Evolutionary conservation across 2,329 filamentous ascomycete species (phyloP), one percentile per base, ranked within the genome.

Genomic region (Paecilomyces variotii): DNA sequence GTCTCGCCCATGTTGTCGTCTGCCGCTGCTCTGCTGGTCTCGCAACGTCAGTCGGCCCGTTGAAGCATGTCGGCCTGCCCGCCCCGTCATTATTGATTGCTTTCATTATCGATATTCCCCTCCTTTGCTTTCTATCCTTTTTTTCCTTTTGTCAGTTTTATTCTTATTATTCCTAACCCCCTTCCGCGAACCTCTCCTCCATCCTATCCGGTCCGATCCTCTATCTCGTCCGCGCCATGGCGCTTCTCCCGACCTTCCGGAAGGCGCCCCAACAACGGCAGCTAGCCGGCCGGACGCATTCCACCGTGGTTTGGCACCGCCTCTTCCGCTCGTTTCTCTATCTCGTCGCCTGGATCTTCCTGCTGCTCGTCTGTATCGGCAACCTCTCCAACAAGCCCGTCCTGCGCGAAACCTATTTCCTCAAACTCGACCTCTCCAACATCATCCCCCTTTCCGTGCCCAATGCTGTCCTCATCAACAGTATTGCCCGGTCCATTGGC

Each of bases 401-500:
- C 5, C 79, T 92, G 34, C 83, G 82, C 60, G 77, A 84, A 59
- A 90, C 89, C 65, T 96, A 89, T 77, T 94, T 97, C 74, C 87
- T 95, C 74, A 88, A 87, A 66, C 84, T 97, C 67, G 84, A 96
- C 74, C 82, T 97, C 54, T 84, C 89, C 65, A 83, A 95, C 67
- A 88, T 97, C 70, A 87, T 96, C 58, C 88, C 89, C 0, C 78
- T 84, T 34, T 85, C 83, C 4, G 83, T 90, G 14, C 87, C 88
- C 50, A 88, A 91, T 70, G 85, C 86, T 9, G 76, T 82, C 26
- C 81, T 96, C 53, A 88, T 96, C 74, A 96, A 96, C 78, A 91
- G 87, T 53, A 91, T 96, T 64, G 91, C 91, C 3, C 87, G 90
- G 56, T 90, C 88, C 25, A 80, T 97, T 57, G 93, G 92, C 30